Percentiles rank a stretch among this genome's conserved stretches.
Conservation (phyloP, 345 rosid genomes). For the Salix udensis region DNA sequence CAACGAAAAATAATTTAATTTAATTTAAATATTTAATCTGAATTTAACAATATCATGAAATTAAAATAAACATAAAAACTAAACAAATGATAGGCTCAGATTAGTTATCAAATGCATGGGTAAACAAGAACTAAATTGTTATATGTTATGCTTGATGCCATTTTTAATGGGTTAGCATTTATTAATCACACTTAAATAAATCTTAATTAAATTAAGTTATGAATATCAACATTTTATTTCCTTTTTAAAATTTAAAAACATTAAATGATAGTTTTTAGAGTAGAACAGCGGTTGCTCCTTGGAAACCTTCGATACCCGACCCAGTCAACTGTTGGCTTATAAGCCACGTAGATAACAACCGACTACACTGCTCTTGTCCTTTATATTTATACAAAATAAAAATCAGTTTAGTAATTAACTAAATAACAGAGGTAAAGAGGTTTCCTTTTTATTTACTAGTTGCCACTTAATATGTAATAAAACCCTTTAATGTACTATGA, state of each 20-base stretch:
- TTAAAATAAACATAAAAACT: too few species aligned
- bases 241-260: too few species aligned
- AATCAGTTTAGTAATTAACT: neutral
- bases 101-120: too few species aligned
- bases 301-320: neutral
- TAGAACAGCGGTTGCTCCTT: neutral
- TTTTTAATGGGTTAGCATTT: neutral
- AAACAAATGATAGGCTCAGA: too few species aligned
- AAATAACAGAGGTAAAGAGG: neutral
- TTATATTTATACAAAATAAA: neutral
- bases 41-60: too few species aligned
- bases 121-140: too few species aligned
- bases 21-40: too few species aligned
- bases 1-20: too few species aligned
- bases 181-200: neutral
- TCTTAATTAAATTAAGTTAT: neutral
- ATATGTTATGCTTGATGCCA: neutral
- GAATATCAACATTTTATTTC: neutral
- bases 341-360: conserved; percentile 21
- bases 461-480: neutral
- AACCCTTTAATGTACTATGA: neutral
- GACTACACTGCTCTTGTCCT: neutral
- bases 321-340: conserved; percentile 1
- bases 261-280: neutral
- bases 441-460: neutral